These are phyloP conservation scores for Penicillium coprophilum DNA, from an alignment of 495 filamentous ascomycete genomes.

Conservation along the genomic window DNA sequence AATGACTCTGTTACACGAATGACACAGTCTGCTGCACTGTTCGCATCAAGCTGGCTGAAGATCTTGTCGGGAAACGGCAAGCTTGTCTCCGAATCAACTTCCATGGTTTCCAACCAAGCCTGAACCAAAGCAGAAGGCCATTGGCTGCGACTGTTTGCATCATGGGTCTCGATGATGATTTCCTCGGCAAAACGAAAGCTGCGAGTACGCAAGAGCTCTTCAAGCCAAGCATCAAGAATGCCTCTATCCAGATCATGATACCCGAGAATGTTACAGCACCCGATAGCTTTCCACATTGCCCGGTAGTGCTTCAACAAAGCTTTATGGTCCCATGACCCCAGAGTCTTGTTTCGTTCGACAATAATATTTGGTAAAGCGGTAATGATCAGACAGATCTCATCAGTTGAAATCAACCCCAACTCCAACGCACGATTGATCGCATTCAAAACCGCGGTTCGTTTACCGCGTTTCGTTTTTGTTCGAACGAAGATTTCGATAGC, in stretches of 20 bases:
- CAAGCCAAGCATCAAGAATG: constrained; percentile 36
- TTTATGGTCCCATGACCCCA: constrained; percentile 18
- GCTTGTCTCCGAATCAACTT: constrained; percentile 3
- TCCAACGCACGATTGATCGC: constrained; percentile 38
- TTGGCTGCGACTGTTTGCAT: constrained; percentile 8
- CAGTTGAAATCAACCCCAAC: constrained; percentile 37
- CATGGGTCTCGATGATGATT: constrained; percentile 33
- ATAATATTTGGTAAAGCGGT: constrained; percentile 24
- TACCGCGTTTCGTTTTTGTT: constrained; percentile 15
- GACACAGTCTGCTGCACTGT: constrained; percentile 30
- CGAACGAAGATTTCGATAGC: constrained; percentile 25
- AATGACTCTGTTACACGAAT: constrained; percentile 39
- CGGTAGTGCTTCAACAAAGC: constrained; percentile 26
- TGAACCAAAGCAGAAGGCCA: constrained; percentile 36
- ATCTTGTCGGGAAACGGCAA: constrained; percentile 18
- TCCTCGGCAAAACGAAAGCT: constrained; percentile 33
- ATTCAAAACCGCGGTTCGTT: constrained; percentile 25
- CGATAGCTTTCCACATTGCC: constrained; percentile 44
- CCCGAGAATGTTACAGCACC: constrained; percentile 37
- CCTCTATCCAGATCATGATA: constrained; percentile 34
- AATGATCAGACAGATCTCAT: constrained; percentile 39
- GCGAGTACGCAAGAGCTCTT: constrained; percentile 20
- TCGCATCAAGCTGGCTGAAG: constrained; percentile 25
- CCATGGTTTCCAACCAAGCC: constrained; percentile 25
- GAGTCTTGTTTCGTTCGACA: constrained; percentile 20